Conservation (phyloP, 306 rosid species). For the Senna tora region DNA sequence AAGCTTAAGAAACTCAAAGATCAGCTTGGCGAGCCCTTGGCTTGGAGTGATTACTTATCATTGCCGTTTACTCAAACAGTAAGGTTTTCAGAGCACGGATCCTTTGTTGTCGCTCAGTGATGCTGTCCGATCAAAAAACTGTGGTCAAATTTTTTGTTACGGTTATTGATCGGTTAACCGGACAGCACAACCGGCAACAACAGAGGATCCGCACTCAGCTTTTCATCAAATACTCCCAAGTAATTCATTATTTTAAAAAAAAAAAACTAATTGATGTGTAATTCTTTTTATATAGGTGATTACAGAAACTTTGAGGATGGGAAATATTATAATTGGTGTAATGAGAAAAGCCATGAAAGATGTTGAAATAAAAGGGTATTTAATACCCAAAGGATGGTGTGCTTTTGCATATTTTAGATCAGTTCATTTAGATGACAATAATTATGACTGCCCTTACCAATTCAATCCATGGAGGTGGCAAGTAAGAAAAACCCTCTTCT, state of each 20-base stretch:
- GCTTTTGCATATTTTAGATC: conserved; percentile 83
- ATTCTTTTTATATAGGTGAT: conserved; percentile 62
- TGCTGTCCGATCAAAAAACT: too few relatives aligned
- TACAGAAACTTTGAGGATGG: conserved; percentile 85
- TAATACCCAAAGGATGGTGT: conserved; percentile 92
- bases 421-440: conserved; percentile 84
- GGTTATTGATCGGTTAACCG: too few relatives aligned
- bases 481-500: conserved; percentile 50
- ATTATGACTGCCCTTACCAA: conserved; percentile 74
- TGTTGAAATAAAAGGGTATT: conserved; percentile 77
- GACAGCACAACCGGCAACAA: too few relatives aligned
- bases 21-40: conserved; percentile 67
- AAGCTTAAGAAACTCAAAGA: conserved; percentile 68
- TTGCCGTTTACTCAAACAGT: conserved; percentile 88
- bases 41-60: conserved; percentile 85
- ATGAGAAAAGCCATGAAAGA: conserved; percentile 93
- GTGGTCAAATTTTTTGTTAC: too few relatives aligned
- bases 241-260: too few relatives aligned
- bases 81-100: too few relatives aligned
- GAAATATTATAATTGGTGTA: conserved; percentile 82
- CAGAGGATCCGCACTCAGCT: neutral
- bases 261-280: neutral
- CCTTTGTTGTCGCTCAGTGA: too few relatives aligned
- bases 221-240: conserved; percentile 8
- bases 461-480: conserved; percentile 99